Evolutionary conservation across 2,329 filamentous ascomycete genomes (phyloP).

Genomic region (Colletotrichum sp.): DNA sequence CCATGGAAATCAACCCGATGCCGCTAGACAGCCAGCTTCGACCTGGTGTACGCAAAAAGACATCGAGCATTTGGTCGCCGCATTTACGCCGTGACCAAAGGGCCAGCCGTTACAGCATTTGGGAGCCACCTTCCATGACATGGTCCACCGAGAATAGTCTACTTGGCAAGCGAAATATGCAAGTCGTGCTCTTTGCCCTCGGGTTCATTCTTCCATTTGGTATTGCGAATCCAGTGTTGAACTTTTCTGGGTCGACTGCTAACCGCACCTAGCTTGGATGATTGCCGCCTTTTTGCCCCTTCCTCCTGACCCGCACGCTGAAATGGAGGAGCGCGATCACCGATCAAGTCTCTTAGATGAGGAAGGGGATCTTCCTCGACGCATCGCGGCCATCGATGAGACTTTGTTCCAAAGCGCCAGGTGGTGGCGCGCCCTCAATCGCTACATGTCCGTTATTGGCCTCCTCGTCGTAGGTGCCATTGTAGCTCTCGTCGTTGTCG

Average conservation of each 20-base stretch:
- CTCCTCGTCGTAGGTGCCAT: constrained; percentile 58
- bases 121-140: constrained; percentile 75
- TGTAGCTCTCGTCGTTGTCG: constrained; percentile 55
- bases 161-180: constrained; percentile 72
- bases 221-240: constrained; percentile 41
- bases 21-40: constrained; percentile 29
- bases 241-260: constrained; percentile 15
- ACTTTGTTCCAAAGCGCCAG: constrained; percentile 55
- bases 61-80: constrained; percentile 74
- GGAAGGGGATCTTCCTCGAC: constrained; percentile 37
- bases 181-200: constrained; percentile 75
- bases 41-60: constrained; percentile 47
- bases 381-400: constrained; percentile 43
- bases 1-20: constrained; percentile 49
- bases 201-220: constrained; percentile 81
- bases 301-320: constrained; percentile 59
- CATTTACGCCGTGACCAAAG: constrained; percentile 71
- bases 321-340: constrained; percentile 54
- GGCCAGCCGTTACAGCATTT: constrained; percentile 64
- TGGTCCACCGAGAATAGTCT: constrained; percentile 65
- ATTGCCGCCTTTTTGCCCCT: constrained; percentile 77
- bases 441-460: constrained; percentile 62
- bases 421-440: constrained; percentile 67
- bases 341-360: constrained; percentile 45
- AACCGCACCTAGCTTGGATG: constrained; percentile 69